Conservation (phyloP, 768 basidiomycete genomes). For the Boletus pseudopeckii region DNA sequence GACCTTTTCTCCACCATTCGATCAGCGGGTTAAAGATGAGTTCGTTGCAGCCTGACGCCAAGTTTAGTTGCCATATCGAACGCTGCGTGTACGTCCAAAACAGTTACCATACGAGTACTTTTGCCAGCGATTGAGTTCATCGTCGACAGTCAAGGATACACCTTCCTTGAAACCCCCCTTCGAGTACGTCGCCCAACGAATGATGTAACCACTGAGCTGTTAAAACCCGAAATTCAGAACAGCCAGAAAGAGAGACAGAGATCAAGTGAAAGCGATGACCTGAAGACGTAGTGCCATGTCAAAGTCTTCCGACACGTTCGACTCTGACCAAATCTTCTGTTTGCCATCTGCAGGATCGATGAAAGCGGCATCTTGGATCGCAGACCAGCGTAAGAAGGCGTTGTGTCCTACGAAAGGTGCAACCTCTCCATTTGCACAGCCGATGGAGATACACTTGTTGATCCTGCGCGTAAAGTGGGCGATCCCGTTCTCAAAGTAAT, state of each 20-base stretch:
- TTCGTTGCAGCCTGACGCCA: constrained; percentile 32
- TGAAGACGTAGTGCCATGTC: constrained; percentile 62
- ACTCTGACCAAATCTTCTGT: constrained; percentile 73
- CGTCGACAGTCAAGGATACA: constrained; percentile 84
- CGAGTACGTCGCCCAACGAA: constrained; percentile 77
- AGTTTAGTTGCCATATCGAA: constrained; percentile 27
- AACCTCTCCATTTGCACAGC: constrained; percentile 75
- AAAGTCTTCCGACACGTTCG: constrained; percentile 68
- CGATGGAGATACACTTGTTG: constrained; percentile 79
- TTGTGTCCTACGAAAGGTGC: constrained; percentile 83
- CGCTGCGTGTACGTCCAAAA: constrained; percentile 21
- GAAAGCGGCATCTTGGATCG: constrained; percentile 84
- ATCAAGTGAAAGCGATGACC: constrained; percentile 18
- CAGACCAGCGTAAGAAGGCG: constrained; percentile 86
- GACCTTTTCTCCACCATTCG: constrained; percentile 74
- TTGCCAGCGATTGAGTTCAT: constrained; percentile 92
- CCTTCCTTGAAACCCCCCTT: constrained; percentile 90
- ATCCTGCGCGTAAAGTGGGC: constrained; percentile 91
- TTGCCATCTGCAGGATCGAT: constrained; percentile 49
- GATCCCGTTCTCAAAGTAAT: constrained; percentile 91
- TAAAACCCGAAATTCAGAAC: constrained; percentile 35
- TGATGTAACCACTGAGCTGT: constrained; percentile 28
- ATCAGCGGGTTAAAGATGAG: constrained; percentile 84
- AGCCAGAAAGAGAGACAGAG: constrained; percentile 49
- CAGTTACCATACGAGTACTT: constrained; percentile 72